A percentile compares a stretch with the other conserved stretches of the same genome.
Evolutionary conservation across 108 stramenopile genomes (phyloP).

Genomic region (Cylindrotheca closterium): DNA sequence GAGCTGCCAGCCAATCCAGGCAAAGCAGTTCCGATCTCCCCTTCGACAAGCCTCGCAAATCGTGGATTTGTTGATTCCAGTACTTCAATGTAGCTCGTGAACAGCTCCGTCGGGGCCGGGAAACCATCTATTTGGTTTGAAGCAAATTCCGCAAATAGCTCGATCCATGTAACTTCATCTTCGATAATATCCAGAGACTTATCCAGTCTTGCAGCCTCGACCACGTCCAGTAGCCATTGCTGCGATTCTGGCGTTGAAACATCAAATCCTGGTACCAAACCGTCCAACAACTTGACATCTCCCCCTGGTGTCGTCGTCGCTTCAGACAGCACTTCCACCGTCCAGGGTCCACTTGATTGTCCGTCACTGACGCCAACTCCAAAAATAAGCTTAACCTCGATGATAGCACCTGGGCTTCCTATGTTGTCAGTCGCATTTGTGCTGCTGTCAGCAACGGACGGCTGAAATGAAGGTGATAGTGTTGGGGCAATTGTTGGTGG

Average conservation of each 20-base stretch:
- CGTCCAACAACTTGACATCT: neutral
- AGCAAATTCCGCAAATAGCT: slow-evolving; percentile 9
- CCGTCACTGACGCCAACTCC: neutral
- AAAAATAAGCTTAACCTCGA: slow-evolving; percentile 16
- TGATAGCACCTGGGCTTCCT: neutral
- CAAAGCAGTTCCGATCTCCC: slow-evolving; percentile 5
- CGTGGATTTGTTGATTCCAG: neutral
- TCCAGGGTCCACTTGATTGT: slow-evolving; percentile 1
- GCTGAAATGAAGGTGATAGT: too few relatives aligned
- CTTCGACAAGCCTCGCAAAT: neutral
- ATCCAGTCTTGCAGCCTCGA: slow-evolving; percentile 3
- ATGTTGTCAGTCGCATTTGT: too few relatives aligned
- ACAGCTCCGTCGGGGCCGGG: slow-evolving; percentile 5
- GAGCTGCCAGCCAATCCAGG: slow-evolving; percentile 6
- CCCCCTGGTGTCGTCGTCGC: neutral
- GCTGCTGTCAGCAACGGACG: too few relatives aligned
- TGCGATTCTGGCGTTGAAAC: neutral
- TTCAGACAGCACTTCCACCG: neutral
- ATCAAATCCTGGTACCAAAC: neutral
- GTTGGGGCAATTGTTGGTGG: too few relatives aligned
- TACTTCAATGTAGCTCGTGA: slow-evolving; percentile 2
- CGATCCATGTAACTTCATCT: slow-evolving; percentile 15
- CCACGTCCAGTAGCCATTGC: slow-evolving; percentile 14
- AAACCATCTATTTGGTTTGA: neutral
- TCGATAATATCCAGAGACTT: slow-evolving; percentile 1